These are phyloP conservation scores for Rosa multiflora DNA, from an alignment of 306 rosid species.

Conservation along the genomic window DNA sequence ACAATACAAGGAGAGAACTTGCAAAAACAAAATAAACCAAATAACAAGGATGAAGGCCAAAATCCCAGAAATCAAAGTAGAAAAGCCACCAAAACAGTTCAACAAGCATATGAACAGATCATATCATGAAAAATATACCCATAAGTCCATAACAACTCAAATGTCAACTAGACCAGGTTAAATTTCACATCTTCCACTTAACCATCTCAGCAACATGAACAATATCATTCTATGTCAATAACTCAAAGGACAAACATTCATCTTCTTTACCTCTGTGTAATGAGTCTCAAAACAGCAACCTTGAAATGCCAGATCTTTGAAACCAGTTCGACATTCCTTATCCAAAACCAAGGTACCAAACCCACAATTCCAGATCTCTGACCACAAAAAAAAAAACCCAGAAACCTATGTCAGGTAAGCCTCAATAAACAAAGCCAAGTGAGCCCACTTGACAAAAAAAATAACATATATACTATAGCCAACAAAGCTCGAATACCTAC, in stretches of 20 bases:
- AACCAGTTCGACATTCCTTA: conserved; percentile 35
- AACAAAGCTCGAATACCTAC: conserved; percentile 11
- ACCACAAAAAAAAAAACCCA: conserved; percentile 14
- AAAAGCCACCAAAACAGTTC: conserved; percentile 15
- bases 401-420: conserved; percentile 17
- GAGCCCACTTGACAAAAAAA: conserved; percentile 25
- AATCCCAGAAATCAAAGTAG: conserved; percentile 20
- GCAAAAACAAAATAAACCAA: neutral
- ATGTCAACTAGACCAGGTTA: conserved; percentile 15
- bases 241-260: neutral
- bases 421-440: conserved; percentile 17
- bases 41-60: neutral
- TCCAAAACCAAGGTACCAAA: conserved; percentile 22
- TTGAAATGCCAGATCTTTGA: conserved; percentile 69
- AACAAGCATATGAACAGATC: conserved; percentile 17
- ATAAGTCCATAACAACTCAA: neutral
- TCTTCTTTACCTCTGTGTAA: conserved; percentile 28
- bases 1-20: conserved; percentile 13
- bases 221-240: neutral
- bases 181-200: neutral
- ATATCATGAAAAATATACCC: conserved; percentile 14
- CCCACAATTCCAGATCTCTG: conserved; percentile 47
- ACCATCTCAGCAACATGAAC: conserved; percentile 18
- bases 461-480: conserved; percentile 22
- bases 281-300: conserved; percentile 26